Evolutionary conservation across 768 basidiomycete genomes (phyloP).

Genomic region (Leccinum longicurvipes): DNA sequence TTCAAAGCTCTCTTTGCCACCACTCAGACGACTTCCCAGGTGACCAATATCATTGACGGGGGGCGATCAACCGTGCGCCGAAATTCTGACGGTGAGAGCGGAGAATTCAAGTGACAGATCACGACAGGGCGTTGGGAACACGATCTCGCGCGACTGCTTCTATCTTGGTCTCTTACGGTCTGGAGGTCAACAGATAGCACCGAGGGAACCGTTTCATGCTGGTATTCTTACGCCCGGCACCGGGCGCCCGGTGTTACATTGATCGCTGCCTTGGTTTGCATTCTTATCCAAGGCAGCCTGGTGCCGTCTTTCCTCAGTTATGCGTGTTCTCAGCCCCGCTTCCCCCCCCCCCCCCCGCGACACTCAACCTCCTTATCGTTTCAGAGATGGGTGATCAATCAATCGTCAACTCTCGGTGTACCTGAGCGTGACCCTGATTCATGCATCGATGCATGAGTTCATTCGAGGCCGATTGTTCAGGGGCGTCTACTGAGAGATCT

Average conservation of each 20-base stretch:
- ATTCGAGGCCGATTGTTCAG: conserved; percentile 22
- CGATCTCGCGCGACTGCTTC: conserved; percentile 6
- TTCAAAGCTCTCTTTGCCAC: neutral
- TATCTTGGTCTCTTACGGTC: conserved; percentile 10
- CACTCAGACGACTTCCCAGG: conserved; percentile 1
- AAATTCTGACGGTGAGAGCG: conserved; percentile 11
- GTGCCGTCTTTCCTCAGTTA: neutral
- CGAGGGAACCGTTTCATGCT: conserved; percentile 8
- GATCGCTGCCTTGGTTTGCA: conserved; percentile 7
- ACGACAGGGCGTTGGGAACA: conserved; percentile 4
- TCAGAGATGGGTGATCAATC: conserved; percentile 5
- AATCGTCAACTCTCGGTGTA: conserved; percentile 16
- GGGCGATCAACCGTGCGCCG: conserved; percentile 5
- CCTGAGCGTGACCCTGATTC: conserved; percentile 28
- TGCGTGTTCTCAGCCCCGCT: neutral
- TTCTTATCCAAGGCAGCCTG: neutral
- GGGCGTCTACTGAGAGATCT: conserved; percentile 18
- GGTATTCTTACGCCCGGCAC: conserved; percentile 18
- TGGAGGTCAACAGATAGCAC: conserved; percentile 2
- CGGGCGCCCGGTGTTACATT: conserved; percentile 10
- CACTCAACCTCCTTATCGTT: neutral
- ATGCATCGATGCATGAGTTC: conserved; percentile 19
- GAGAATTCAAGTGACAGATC: conserved; percentile 4
- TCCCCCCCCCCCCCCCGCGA: neutral
- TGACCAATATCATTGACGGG: neutral